phyloP scores from a whole-genome alignment of 345 rosid species.

The Ceriops zippeliana region DNA sequence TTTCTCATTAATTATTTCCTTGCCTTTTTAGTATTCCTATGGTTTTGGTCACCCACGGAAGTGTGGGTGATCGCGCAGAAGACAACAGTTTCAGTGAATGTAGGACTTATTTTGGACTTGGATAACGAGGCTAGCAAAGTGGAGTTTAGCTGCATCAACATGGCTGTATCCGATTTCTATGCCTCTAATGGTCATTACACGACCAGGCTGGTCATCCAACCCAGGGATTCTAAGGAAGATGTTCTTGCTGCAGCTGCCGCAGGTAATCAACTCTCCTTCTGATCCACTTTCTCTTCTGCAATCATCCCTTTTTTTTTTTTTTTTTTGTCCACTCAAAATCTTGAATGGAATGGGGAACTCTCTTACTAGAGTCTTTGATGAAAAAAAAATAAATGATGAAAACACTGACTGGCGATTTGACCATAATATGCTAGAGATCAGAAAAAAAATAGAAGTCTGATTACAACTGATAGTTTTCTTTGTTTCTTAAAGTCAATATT shows the following conservation, averaged over 20 bases:
- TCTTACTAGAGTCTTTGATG: no score
- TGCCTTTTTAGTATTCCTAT: not conserved
- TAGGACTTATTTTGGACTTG: conserved; percentile 50
- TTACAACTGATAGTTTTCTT: no score
- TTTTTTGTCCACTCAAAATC: no score
- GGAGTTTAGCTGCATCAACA: conserved; percentile 40
- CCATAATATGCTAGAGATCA: no score
- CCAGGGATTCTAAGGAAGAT: conserved; percentile 40
- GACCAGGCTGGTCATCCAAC: conserved; percentile 41
- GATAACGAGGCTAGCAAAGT: conserved; percentile 19
- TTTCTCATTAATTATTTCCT: no score
- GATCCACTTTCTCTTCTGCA: not conserved
- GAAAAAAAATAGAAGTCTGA: no score
- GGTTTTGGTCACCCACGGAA: not conserved
- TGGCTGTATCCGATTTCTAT: conserved; percentile 58
- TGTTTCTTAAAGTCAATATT: no score
- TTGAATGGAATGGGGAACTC: no score
- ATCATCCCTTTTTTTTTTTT: no score
- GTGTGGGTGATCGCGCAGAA: conserved; percentile 14
- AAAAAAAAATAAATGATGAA: no score
- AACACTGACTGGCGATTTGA: no score
- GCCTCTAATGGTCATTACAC: conserved; percentile 26
- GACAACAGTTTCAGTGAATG: conserved; percentile 23
- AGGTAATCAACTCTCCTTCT: conserved; percentile 26
- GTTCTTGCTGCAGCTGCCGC: conserved; percentile 53